A percentile compares a stretch with the other conserved stretches of the same genome.
Conservation (phyloP, 1,284 basidiomycete genomes). For the Hemileia vastatrix region DNA sequence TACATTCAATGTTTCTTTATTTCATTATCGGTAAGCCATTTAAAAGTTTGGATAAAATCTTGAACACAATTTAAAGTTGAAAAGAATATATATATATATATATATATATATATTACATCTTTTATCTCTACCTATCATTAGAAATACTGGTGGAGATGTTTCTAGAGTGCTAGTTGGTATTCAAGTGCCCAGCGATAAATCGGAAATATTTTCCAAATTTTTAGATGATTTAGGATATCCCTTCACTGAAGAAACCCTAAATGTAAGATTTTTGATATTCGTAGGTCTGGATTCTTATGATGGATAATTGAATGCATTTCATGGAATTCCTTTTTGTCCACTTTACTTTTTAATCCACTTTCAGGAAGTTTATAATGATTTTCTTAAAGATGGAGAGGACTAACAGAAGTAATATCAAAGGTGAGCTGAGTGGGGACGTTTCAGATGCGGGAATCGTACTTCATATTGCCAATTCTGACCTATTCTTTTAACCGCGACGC, state of each 20-base stretch:
- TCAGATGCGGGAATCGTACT: too few species aligned
- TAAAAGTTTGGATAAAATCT: too few species aligned
- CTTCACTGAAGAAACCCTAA: constrained; percentile 21
- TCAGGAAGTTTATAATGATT: constrained; percentile 17
- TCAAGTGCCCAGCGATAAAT: constrained; percentile 67
- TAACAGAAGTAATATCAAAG: too few species aligned
- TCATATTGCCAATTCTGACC: too few species aligned
- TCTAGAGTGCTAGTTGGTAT: constrained; percentile 62
- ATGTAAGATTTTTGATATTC: not conserved
- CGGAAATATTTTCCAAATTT: constrained; percentile 61
- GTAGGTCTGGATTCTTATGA: not conserved
- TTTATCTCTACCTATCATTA: too few species aligned
- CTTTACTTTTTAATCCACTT: not conserved
- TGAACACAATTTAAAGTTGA: too few species aligned
- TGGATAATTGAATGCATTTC: too few species aligned
- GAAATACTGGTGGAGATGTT: constrained; percentile 24
- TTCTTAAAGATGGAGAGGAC: too few species aligned
- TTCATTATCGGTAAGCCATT: constrained; percentile 16
- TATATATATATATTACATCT: too few species aligned
- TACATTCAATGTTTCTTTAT: constrained; percentile 16
- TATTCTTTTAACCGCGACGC: too few species aligned
- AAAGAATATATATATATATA: too few species aligned
- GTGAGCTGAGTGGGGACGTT: too few species aligned
- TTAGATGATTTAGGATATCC: constrained; percentile 67
- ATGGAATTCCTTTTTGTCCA: not conserved